These are phyloP conservation scores for Xylariaceae sp. DNA, from an alignment of 2,329 filamentous ascomycete genomes.

Conservation along the genomic window DNA sequence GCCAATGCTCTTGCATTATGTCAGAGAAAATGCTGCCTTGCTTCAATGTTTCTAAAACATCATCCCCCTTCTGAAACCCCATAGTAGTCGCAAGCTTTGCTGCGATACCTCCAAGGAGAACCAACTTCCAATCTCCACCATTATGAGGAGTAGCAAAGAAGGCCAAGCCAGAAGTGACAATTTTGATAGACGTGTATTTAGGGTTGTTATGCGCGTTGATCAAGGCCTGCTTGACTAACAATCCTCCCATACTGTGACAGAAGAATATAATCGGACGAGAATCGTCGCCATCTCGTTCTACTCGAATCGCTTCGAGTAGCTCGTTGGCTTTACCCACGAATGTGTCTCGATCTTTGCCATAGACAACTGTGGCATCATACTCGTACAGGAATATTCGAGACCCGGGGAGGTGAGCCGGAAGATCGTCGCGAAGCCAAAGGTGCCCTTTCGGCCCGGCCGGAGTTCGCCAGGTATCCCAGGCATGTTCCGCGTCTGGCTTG, in stretches of 20 bases:
- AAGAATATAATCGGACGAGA: constrained; percentile 21
- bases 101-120: constrained; percentile 18
- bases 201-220: constrained; percentile 25
- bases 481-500: constrained; percentile 21
- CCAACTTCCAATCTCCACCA: constrained; percentile 18
- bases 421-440: constrained; percentile 27
- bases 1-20: constrained; percentile 15
- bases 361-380: constrained; percentile 22
- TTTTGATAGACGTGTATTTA: constrained; percentile 18
- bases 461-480: constrained; percentile 26
- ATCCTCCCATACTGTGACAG: constrained; percentile 22
- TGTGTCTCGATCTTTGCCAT: constrained; percentile 16
- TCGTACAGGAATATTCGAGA: constrained; percentile 27
- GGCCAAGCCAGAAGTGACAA: constrained; percentile 18
- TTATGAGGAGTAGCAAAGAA: constrained; percentile 29
- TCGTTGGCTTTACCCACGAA: constrained; percentile 24
- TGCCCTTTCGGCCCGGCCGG: constrained; percentile 15
- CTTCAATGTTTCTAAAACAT: no score
- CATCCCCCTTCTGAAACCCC: constrained; percentile 9
- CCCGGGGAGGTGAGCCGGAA: constrained; percentile 18
- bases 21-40: constrained; percentile 19
- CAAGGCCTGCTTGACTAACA: constrained; percentile 28
- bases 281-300: constrained; percentile 13
- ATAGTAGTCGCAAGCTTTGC: constrained; percentile 15
- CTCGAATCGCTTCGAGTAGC: constrained; percentile 21